Percentiles rank a stretch among this genome's conserved stretches.
phyloP scores from a whole-genome alignment of 2,329 filamentous ascomycete genomes.

The Neofusicoccum ribis region DNA sequence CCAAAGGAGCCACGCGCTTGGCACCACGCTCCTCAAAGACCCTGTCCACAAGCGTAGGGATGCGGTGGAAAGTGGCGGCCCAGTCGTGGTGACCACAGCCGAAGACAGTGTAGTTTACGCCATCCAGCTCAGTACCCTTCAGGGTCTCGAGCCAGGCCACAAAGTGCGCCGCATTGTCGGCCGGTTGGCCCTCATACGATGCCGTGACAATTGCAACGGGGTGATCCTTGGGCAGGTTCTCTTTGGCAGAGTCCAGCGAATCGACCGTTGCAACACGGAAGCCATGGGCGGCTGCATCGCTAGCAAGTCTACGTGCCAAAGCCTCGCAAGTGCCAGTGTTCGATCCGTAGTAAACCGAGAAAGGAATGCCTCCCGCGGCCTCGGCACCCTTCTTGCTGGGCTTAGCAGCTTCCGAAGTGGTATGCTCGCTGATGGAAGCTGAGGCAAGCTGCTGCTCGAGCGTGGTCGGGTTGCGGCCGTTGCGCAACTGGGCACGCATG shows the following conservation, averaged over 20 bases:
- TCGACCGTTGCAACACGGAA: conserved; percentile 37
- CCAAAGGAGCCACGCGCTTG: conserved; percentile 33
- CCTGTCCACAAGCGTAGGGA: conserved; percentile 40
- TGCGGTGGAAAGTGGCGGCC: conserved; percentile 43
- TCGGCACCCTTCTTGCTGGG: neutral
- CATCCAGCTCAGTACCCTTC: conserved; percentile 31
- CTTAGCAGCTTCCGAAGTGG: conserved; percentile 12
- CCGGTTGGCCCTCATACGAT: conserved; percentile 45
- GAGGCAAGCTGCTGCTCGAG: conserved; percentile 32
- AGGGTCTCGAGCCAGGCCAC: conserved; percentile 40
- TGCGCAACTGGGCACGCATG: conserved; percentile 39
- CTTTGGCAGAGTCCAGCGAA: conserved; percentile 37
- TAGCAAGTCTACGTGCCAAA: conserved; percentile 40
- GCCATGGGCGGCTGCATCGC: conserved; percentile 38
- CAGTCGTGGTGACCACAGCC: conserved; percentile 46
- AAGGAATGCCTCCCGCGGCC: conserved; percentile 5
- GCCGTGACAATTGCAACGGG: conserved; percentile 43
- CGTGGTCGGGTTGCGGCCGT: conserved; percentile 32
- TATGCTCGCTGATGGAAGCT: conserved; percentile 1
- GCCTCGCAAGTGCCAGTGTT: conserved; percentile 46
- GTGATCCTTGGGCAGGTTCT: conserved; percentile 36
- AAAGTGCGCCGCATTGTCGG: conserved; percentile 46
- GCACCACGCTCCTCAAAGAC: conserved; percentile 34
- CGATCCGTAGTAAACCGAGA: conserved; percentile 41
- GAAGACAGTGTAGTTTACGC: conserved; percentile 43